phyloP scores from a whole-genome alignment of 345 rosid genomes.

The Schrenkiella parvula region DNA sequence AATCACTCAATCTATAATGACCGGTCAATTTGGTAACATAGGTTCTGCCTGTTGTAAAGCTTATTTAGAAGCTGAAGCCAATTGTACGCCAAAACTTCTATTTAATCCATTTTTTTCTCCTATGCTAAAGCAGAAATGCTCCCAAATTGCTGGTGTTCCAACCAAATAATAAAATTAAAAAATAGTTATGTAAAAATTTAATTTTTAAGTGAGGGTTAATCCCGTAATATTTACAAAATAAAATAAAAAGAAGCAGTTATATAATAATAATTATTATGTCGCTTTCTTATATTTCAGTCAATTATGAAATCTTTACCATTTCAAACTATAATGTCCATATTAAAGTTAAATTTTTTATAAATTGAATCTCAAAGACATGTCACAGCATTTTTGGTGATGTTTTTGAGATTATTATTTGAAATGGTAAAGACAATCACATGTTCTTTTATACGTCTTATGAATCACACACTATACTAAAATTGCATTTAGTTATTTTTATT shows the following conservation, averaged over 20 bases:
- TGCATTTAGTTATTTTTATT: too few relatives aligned
- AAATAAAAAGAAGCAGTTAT: not conserved
- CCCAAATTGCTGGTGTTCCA: not conserved
- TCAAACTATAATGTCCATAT: too few relatives aligned
- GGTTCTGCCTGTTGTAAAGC: slow-evolving; percentile 20
- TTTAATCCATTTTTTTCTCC: not conserved
- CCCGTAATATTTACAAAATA: not conserved
- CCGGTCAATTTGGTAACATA: not conserved
- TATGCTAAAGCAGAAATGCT: not conserved
- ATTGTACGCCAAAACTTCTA: not conserved
- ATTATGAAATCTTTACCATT: too few relatives aligned
- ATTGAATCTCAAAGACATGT: not conserved
- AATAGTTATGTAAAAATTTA: not conserved
- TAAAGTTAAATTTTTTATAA: too few relatives aligned
- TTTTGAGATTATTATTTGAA: too few relatives aligned
- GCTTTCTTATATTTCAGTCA: too few relatives aligned
- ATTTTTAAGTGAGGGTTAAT: not conserved
- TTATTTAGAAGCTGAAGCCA: not conserved
- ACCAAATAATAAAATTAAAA: not conserved
- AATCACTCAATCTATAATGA: not conserved
- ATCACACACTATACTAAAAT: too few relatives aligned
- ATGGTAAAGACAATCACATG: too few relatives aligned
- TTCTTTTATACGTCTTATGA: not conserved
- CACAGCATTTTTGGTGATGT: too few relatives aligned
- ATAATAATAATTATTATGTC: not conserved